phyloP scores from a whole-genome alignment of 2,329 filamentous ascomycete species.

The Blastomyces parvus region DNA sequence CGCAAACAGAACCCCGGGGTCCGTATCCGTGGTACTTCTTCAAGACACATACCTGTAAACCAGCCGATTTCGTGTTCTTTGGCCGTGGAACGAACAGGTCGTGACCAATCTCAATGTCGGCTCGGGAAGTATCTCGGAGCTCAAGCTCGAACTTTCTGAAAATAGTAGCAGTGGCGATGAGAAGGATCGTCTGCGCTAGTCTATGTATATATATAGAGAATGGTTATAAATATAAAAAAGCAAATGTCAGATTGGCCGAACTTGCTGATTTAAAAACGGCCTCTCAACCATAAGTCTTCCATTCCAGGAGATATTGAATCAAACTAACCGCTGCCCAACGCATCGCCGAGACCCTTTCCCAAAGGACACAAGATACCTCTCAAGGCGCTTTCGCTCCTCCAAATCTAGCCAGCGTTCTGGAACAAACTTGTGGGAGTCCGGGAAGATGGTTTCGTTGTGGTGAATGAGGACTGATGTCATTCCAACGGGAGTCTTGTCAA shows the following conservation, averaged over 20 bases:
- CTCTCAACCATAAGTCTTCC: not conserved
- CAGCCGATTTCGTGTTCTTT: constrained; percentile 7
- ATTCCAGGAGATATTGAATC: not conserved
- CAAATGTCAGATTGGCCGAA: not conserved
- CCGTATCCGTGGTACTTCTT: not conserved
- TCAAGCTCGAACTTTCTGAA: constrained; percentile 14
- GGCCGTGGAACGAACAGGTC: constrained; percentile 15
- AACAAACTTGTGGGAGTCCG: constrained; percentile 17
- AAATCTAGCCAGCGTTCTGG: constrained; percentile 21
- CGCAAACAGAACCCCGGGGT: too few relatives aligned
- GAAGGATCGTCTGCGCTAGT: constrained; percentile 15
- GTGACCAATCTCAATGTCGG: constrained; percentile 18
- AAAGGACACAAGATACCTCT: constrained; percentile 19
- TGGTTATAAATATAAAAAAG: not conserved
- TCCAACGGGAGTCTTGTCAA: constrained; percentile 18
- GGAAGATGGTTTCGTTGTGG: constrained; percentile 19
- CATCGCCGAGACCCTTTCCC: constrained; percentile 18
- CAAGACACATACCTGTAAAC: not conserved
- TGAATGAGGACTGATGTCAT: constrained; percentile 19
- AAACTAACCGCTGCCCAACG: constrained; percentile 19
- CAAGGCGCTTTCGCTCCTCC: constrained; percentile 14
- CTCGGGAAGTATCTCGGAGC: constrained; percentile 11
- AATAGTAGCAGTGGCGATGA: constrained; percentile 11
- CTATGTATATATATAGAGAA: constrained; percentile 5
- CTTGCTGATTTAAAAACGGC: not conserved